These are phyloP conservation scores for Fraxinus floribunda DNA, from an alignment of 305 asterid genomes.

Conservation along the genomic window DNA sequence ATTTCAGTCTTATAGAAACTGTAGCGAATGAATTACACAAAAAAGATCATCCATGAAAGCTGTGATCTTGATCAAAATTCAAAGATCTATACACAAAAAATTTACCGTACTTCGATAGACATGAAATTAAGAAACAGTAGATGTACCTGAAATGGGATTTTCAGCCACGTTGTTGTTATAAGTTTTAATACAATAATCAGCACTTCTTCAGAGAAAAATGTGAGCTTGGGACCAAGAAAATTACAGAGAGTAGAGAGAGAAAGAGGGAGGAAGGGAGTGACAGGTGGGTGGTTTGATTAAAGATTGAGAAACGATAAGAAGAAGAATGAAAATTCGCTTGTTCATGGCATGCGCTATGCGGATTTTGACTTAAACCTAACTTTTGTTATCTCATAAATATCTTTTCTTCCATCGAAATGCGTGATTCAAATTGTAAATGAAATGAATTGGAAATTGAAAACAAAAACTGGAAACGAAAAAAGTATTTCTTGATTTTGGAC, in stretches of 20 bases:
- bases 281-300: slow-evolving; percentile 5
- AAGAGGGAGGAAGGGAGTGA: neutral
- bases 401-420: too few species aligned
- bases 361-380: neutral
- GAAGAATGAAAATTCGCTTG: too few species aligned
- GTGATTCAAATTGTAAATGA: too few species aligned
- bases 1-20: too few species aligned
- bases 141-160: slow-evolving; percentile 51
- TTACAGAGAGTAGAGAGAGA: slow-evolving; percentile 10
- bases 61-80: slow-evolving; percentile 25
- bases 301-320: neutral
- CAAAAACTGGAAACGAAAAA: too few species aligned
- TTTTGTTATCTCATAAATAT: neutral
- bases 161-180: slow-evolving; percentile 42
- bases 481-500: too few species aligned
- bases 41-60: slow-evolving; percentile 30
- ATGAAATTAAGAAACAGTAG: neutral
- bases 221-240: slow-evolving; percentile 28
- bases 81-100: neutral
- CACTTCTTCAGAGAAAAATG: slow-evolving; percentile 9
- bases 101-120: neutral
- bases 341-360: neutral
- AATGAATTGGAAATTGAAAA: too few species aligned
- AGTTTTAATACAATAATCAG: neutral
- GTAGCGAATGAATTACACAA: too few species aligned